Evolutionary conservation across 495 filamentous ascomycete genomes (phyloP).

Genomic region (Chaetomium fimeti): DNA sequence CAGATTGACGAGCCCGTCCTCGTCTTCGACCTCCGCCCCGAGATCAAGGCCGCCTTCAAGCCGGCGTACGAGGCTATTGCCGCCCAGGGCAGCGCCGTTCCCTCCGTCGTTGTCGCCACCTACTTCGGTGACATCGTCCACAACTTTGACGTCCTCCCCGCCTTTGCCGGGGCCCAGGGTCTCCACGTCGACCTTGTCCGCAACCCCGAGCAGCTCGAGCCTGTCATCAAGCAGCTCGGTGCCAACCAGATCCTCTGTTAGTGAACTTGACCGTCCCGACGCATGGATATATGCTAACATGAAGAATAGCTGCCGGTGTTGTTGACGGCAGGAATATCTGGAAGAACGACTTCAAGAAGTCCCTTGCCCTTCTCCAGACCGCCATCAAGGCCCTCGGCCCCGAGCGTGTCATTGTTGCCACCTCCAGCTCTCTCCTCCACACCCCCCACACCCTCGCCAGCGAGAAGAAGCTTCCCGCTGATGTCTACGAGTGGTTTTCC

Average conservation of each 20-base stretch:
- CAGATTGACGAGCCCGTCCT: constrained; percentile 98
- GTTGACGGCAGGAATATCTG: constrained; percentile 99
- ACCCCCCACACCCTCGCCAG: constrained; percentile 94
- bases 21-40: constrained; percentile 82
- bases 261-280: not conserved
- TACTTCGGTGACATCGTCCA: constrained; percentile 99
- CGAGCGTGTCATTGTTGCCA: constrained; percentile 93
- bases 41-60: constrained; percentile 97
- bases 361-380: constrained; percentile 82
- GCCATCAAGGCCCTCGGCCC: constrained; percentile 91
- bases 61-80: constrained; percentile 87
- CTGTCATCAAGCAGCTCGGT: constrained; percentile 84
- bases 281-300: not conserved
- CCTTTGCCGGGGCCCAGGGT: constrained; percentile 62
- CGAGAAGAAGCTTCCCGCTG: constrained; percentile 92
- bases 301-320: constrained; percentile 66
- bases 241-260: constrained; percentile 74
- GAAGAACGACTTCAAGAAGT: constrained; percentile 96
- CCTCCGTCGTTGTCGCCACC: constrained; percentile 81
- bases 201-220: constrained; percentile 95
- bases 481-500: constrained; percentile 97
- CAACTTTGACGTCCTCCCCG: constrained; percentile 86
- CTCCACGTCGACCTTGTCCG: constrained; percentile 95
- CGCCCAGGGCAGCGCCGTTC: constrained; percentile 69
- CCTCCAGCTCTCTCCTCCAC: constrained; percentile 95